Evolutionary conservation across 2,329 filamentous ascomycete genomes (phyloP).

Genomic region (Bisporella sp.): DNA sequence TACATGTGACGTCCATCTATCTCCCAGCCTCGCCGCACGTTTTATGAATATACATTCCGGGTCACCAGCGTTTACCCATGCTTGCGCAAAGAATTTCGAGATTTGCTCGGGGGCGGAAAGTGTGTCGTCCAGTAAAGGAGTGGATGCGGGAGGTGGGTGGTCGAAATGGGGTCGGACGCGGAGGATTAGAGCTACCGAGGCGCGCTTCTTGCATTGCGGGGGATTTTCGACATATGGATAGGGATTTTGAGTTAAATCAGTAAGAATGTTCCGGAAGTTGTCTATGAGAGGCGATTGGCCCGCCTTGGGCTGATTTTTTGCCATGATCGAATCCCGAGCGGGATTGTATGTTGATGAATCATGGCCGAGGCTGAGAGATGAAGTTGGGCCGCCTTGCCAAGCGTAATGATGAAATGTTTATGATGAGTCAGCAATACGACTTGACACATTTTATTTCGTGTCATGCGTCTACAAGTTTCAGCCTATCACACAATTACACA

Average conservation of each 20-base stretch:
- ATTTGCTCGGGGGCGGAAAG: conserved; percentile 33
- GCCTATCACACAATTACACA: too few species aligned
- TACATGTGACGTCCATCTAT: conserved; percentile 64
- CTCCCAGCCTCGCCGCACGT: conserved; percentile 54
- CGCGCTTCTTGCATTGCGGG: conserved; percentile 34
- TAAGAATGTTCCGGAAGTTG: conserved; percentile 15
- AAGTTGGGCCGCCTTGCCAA: too few species aligned
- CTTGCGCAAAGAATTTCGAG: conserved; percentile 52
- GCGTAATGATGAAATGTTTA: too few species aligned
- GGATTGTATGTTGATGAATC: too few species aligned
- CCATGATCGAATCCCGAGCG: neutral
- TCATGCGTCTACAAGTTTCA: too few species aligned
- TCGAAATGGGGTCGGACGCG: conserved; percentile 52
- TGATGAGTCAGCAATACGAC: too few species aligned
- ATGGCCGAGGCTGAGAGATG: too few species aligned
- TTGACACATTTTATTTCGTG: too few species aligned
- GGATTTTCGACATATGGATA: conserved; percentile 43
- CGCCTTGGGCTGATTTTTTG: neutral
- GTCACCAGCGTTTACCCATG: conserved; percentile 59
- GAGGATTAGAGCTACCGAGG: conserved; percentile 59
- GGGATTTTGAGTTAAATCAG: conserved; percentile 34
- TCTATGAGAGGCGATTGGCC: neutral
- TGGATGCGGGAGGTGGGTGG: conserved; percentile 38
- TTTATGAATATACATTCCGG: conserved; percentile 69
- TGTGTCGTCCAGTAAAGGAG: conserved; percentile 9